Evolutionary conservation across 108 stramenopile genomes (phyloP), one percentile per base, ranked within the genome.

Genomic region (Conticribra guillardii): DNA sequence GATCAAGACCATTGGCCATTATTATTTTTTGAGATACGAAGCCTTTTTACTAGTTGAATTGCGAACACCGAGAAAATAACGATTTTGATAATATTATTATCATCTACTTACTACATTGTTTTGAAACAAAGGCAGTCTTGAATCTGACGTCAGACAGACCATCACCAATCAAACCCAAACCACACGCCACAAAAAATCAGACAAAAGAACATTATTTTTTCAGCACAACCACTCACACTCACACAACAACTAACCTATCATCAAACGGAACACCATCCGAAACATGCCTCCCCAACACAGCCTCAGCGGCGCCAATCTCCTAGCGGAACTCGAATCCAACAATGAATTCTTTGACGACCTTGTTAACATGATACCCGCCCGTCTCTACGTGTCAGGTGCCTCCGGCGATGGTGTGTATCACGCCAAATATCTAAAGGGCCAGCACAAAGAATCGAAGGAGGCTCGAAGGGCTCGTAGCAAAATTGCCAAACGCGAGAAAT

Each of bases 291-390:
- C 80, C 54, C 80, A 69, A 71, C 80, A 73, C 55, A 52, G 37
- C 37, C 37, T 37, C 14, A 54, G 53, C n/a, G 60, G 72, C 1
- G 17, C 17, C 51, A 51, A 80, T 18, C 67, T 93, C 28, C 57
- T 79, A 18, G n/a, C 62, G 27, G 92, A 93, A 26, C 84, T 94
- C 48, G 73, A 79, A 46, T 82, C 83, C 2, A 61, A 91, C 83
- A 94, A 94, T 79, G 83, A 55, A 9, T 91, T 83, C 77, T 96
- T 96, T 64, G 91, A 93, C 74, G 30, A 64, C 28, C 29, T 96
- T 22, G 92, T 92, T 8, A 90, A 96, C 69, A 89, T 93, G 85
- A 85, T 96, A 53, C 92, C 95, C 18, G 75, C 88, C 58, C 81
- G 81, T 15, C 72, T 95, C 37, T 95, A 95, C 71, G 76, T 95